Conservation (phyloP, 345 rosid genomes). For the Rhizophora apiculata region DNA sequence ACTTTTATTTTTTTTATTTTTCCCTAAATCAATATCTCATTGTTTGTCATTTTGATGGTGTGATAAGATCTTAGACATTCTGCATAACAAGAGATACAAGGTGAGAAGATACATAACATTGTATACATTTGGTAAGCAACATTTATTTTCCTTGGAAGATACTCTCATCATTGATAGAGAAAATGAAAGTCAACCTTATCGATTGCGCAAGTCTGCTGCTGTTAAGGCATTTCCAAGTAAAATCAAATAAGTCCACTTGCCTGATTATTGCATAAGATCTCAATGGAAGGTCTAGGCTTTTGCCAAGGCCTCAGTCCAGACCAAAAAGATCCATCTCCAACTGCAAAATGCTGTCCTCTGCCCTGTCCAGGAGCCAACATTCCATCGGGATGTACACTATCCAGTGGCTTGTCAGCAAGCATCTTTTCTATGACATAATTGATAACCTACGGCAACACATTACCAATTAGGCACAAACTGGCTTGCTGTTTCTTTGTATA, state of each 20-base stretch:
- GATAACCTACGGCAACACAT: conserved; percentile 61
- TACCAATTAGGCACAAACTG: no score
- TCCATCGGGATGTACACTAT: conserved; percentile 52
- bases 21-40: no score
- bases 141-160: no score
- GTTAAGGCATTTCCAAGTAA: not conserved
- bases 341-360: conserved; percentile 63
- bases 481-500: no score
- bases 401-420: conserved; percentile 79
- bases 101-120: no score
- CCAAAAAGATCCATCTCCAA: conserved; percentile 62
- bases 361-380: conserved; percentile 52
- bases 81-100: no score
- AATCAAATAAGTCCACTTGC: conserved; percentile 36
- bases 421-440: conserved; percentile 91
- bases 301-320: conserved; percentile 76
- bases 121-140: no score
- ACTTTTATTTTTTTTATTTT: no score
- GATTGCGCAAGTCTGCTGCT: not conserved
- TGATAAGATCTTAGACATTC: no score
- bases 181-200: no score
- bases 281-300: conserved; percentile 77
- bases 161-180: no score
- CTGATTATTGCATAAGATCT: conserved; percentile 97
- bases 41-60: no score